These are phyloP conservation scores for Tetracentron sinense DNA, from an alignment of 164 flowering plant genomes.

Conservation along the genomic window DNA sequence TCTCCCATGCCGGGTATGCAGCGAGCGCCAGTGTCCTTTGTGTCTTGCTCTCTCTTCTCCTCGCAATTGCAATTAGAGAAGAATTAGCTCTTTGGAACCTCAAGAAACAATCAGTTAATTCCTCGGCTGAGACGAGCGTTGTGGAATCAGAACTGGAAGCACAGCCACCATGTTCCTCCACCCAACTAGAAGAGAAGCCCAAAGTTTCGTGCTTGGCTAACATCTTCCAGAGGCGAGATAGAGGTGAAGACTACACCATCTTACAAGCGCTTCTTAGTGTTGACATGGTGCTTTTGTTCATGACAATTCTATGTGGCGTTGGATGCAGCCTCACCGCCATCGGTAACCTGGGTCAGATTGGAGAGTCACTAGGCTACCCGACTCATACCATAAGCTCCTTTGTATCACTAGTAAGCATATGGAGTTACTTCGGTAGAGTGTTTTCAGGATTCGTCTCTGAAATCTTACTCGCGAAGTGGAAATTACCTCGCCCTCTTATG, in stretches of 20 bases:
- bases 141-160: not conserved
- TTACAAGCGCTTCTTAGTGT: slow-evolving; percentile 27
- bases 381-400: slow-evolving; percentile 17
- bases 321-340: slow-evolving; percentile 25
- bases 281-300: slow-evolving; percentile 22
- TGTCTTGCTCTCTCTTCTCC: slow-evolving; percentile 35
- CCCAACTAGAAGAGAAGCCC: not conserved
- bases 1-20: slow-evolving; percentile 35
- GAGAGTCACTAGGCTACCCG: slow-evolving; percentile 26
- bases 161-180: not conserved
- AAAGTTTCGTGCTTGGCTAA: slow-evolving; percentile 3
- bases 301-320: slow-evolving; percentile 23
- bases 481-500: slow-evolving; percentile 24
- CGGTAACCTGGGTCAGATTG: slow-evolving; percentile 30
- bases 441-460: slow-evolving; percentile 25
- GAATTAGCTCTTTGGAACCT: slow-evolving; percentile 32
- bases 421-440: slow-evolving; percentile 26
- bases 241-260: slow-evolving; percentile 32
- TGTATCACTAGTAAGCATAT: slow-evolving; percentile 27
- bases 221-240: slow-evolving; percentile 15
- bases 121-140: not conserved
- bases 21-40: slow-evolving; percentile 34
- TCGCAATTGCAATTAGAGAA: slow-evolving; percentile 45
- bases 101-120: slow-evolving; percentile 13
- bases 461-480: too few relatives aligned